Evolutionary conservation across 352 stramenopile species (phyloP).

Genomic region (Pythium apleroticum): DNA sequence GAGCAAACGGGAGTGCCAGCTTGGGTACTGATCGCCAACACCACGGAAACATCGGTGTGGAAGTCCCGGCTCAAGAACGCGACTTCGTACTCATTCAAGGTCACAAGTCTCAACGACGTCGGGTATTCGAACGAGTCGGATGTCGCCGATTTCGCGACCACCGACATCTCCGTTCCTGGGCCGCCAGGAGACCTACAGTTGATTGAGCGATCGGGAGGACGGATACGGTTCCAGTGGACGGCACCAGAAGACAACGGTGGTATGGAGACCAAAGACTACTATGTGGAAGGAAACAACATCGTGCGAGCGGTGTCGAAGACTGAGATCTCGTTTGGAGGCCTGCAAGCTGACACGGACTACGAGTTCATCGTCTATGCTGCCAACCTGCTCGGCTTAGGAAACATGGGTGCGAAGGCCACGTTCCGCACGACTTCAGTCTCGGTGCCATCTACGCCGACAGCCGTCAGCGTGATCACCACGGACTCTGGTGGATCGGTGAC

Average conservation of each 20-base stretch:
- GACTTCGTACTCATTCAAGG: constrained; percentile 52
- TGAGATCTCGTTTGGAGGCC: constrained; percentile 32
- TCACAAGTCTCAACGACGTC: constrained; percentile 45
- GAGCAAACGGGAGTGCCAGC: constrained; percentile 3
- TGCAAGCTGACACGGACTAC: constrained; percentile 43
- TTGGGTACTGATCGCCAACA: constrained; percentile 51
- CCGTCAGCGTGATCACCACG: constrained; percentile 26
- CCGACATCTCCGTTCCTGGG: constrained; percentile 50
- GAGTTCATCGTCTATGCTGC: constrained; percentile 50
- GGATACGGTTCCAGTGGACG: constrained; percentile 42
- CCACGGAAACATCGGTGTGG: constrained; percentile 43
- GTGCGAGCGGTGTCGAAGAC: constrained; percentile 3
- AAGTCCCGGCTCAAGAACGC: constrained; percentile 48
- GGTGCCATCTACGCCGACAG: constrained; percentile 29
- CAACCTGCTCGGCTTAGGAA: constrained; percentile 44
- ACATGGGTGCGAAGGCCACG: constrained; percentile 24
- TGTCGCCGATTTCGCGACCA: constrained; percentile 34
- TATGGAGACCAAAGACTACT: constrained; percentile 42
- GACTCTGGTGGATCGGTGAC: constrained; percentile 41
- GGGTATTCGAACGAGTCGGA: constrained; percentile 41
- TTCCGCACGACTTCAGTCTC: constrained; percentile 36
- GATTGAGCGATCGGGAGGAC: constrained; percentile 35
- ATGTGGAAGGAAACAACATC: constrained; percentile 28
- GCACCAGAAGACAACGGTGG: constrained; percentile 55
- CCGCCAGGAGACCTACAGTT: constrained; percentile 31